Evolutionary conservation across 331 rosid species (phyloP).

Genomic region (Stylosanthes scabra): DNA sequence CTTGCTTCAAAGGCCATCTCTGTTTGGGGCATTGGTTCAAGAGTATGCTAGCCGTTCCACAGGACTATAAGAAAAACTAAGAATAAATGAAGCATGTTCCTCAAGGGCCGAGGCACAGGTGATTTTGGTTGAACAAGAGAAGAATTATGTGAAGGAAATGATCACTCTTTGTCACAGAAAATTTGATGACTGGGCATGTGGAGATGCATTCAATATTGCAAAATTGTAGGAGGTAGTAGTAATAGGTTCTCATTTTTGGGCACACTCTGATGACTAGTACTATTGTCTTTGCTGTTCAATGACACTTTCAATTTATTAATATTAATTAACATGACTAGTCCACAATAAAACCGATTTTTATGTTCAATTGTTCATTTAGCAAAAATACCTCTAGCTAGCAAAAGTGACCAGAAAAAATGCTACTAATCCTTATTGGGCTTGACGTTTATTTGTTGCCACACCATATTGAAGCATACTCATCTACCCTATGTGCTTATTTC

Average conservation of each 20-base stretch:
- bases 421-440: too few relatives aligned
- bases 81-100: background rate
- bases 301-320: background rate
- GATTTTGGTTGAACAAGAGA: background rate
- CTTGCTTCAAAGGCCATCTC: slow-evolving; percentile 64
- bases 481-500: too few relatives aligned
- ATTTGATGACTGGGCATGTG: background rate
- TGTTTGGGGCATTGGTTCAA: slow-evolving; percentile 77
- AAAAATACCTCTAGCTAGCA: too few relatives aligned
- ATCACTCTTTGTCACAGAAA: background rate
- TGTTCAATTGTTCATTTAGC: background rate
- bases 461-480: too few relatives aligned
- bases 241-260: background rate
- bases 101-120: background rate
- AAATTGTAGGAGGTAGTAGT: background rate
- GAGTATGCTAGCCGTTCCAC: slow-evolving; percentile 77
- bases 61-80: slow-evolving; percentile 44
- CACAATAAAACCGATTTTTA: background rate
- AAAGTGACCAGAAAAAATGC: too few relatives aligned
- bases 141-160: background rate
- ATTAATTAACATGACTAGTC: background rate
- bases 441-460: too few relatives aligned
- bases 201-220: background rate
- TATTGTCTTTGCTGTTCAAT: background rate
- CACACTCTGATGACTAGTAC: background rate